A percentile compares a stretch with the other conserved stretches of the same genome.
These are phyloP conservation scores for Hyparrhenia diplandra DNA, from an alignment of 176 grass and related monocot genomes.

Conservation along the genomic window DNA sequence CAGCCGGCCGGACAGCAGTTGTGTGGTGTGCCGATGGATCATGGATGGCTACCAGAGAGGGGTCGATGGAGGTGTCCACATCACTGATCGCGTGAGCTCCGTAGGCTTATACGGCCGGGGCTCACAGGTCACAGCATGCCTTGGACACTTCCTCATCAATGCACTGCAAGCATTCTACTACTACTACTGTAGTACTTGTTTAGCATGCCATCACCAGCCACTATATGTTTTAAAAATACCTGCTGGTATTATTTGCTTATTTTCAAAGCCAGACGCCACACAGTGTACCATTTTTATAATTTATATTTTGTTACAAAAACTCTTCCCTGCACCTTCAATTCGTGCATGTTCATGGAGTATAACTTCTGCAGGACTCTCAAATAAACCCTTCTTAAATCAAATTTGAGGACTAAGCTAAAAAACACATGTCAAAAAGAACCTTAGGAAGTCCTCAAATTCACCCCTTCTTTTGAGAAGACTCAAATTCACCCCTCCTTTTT, in stretches of 20 bases:
- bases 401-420: no score
- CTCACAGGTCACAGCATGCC: background rate
- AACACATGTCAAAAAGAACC: no score
- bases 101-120: no score
- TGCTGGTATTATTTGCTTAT: background rate
- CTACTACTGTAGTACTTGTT: background rate
- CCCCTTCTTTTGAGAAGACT: no score
- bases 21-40: background rate
- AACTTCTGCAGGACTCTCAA: no score
- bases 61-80: background rate
- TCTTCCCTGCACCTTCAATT: no score
- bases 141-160: conserved; percentile 21
- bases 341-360: no score
- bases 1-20: no score
- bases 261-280: background rate
- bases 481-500: no score
- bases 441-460: no score
- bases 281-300: background rate
- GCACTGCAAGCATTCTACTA: background rate
- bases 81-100: background rate
- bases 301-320: background rate
- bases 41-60: background rate
- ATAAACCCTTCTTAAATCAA: no score
- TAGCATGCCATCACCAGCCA: background rate
- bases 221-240: background rate